Evolutionary conservation across 495 filamentous ascomycete species (phyloP), one percentile per base, ranked within the genome.

Genomic region (Pseudoneurospora amorphoporcata): DNA sequence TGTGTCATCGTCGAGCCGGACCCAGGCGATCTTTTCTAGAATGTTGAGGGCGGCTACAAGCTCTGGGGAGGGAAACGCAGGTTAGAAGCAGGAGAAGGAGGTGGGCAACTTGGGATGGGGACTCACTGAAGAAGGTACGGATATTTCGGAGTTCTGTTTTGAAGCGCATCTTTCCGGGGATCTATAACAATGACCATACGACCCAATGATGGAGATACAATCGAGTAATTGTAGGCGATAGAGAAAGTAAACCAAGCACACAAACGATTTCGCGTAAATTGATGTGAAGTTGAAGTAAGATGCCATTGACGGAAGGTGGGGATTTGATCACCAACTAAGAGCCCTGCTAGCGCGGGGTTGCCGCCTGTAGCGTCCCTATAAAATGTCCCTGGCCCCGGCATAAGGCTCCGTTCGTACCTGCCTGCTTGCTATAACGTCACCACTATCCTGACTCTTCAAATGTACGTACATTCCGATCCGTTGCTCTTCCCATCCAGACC

Each of bases 1-100:
- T 29, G 90, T 89, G 69, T 94, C 89, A 79, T 92, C 86, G 81
- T 94, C 92, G 37, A 99, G 90, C 61, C 93, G 92, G 68, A 98
- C 86, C 95, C 96, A 98, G 47, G 94, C 95, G 75, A 96, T 88
- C 80, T 95, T 95, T 71, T 94, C 94, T 41, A 98, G 85, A 8
- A 94, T 94, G 69, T 90, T 89, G 71, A 98, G 86, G 5, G 94
- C 97, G 8, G 92, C 91, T 3, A 89, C 90, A 73, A 99, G 85
- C 81, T 96, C 94, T 97, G 76, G 10, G 29, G 10, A 71, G 10
- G 10, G 39, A 12, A 38, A 71, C 69, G 70, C 70, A 53, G 7
- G 70, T 74, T 43, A 73, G 72, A 40, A n/a, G 69, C 8, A 5
- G 37, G 6, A 39, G 19, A 39, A 14, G 17, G 29, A 14, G 42